Evolutionary conservation across 2,329 filamentous ascomycete species (phyloP), one percentile per base, ranked within the genome.

Genomic region (Gaeumannomyces sp.): DNA sequence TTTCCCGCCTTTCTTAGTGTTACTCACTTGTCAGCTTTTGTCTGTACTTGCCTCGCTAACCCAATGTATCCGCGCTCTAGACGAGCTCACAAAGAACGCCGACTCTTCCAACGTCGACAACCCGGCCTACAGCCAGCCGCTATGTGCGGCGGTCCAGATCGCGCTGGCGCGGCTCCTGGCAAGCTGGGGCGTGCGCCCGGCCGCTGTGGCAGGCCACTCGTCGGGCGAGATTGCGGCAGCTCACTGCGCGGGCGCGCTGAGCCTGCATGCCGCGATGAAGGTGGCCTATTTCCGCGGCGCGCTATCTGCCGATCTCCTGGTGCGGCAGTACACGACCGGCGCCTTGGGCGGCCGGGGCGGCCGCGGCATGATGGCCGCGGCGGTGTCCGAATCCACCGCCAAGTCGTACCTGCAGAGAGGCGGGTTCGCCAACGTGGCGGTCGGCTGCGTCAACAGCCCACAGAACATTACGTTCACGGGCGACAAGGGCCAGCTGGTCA

Each of bases 311-410:
- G 22, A 45, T 19, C 33, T 61, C 7, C 33, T 57, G 53, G 29
- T 33, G 61, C 45, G 56, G 29, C n/a, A 57, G 61, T 16, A 33
- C 19, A 53, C 45, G 2, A n/a, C 22, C 19, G 16, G 16, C 8
- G 6, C n/a, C 16, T 11, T 11, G 5, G 35, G 16, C 22, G 28
- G 25, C 28, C 29, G 28, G 13, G 19, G 7, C 22, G 50, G 25
- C 45, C 28, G 45, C 7, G 22, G 73, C 2, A 85, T 85, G 83
- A 69, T 84, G 60, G 81, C 81, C 0, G 79, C 78, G 0, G 78
- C 78, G 0, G 73, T 77, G 0, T 72, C 73, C 0, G 67, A 71
- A 10, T 74, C 77, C 2, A 76, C 81, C 28, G 77, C 76, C 0
- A 66, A 72, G 1, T 70, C 68, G 1, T 61, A 72, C 0, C 66